These are phyloP conservation scores for Globisporangium heterothallicum DNA, from an alignment of 352 stramenopile genomes.

Conservation along the genomic window DNA sequence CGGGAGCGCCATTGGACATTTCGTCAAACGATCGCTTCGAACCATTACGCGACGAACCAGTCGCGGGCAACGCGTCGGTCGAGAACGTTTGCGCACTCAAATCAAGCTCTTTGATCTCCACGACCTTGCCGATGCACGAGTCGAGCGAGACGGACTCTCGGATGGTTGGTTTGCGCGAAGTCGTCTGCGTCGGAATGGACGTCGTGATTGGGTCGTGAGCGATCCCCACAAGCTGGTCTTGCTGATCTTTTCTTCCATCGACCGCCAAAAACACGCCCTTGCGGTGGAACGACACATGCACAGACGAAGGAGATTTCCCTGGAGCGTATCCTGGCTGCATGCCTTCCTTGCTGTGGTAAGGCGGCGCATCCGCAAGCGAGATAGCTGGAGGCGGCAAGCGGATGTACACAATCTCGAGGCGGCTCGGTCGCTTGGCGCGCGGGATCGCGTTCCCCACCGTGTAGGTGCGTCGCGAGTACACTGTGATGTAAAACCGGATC, in stretches of 20 bases:
- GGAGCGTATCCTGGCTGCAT: conserved; percentile 79
- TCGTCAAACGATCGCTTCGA: conserved; percentile 76
- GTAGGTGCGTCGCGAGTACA: conserved; percentile 64
- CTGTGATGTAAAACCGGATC: conserved; percentile 93
- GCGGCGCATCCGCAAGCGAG: conserved; percentile 59
- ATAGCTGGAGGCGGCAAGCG: conserved; percentile 70
- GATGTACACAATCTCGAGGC: conserved; percentile 78
- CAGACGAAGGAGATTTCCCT: conserved; percentile 70
- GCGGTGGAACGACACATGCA: conserved; percentile 75
- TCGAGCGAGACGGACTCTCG: conserved; percentile 73
- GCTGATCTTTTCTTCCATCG: conserved; percentile 69
- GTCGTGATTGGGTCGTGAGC: conserved; percentile 72
- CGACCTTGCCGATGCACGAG: conserved; percentile 77
- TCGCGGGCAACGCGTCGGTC: conserved; percentile 4
- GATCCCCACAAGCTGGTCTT: conserved; percentile 75
- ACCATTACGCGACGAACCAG: conserved; percentile 12
- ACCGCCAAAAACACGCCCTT: conserved; percentile 77
- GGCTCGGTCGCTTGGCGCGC: conserved; percentile 49
- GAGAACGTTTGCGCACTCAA: conserved; percentile 18
- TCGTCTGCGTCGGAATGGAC: conserved; percentile 44
- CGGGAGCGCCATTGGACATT: conserved; percentile 41
- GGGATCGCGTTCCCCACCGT: conserved; percentile 31
- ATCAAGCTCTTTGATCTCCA: conserved; percentile 71
- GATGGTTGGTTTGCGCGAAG: conserved; percentile 60
- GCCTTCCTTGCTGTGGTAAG: conserved; percentile 83